These are phyloP conservation scores for Pichia sporocuriosa DNA, from an alignment of 805 yeast genomes.

Conservation along the genomic window DNA sequence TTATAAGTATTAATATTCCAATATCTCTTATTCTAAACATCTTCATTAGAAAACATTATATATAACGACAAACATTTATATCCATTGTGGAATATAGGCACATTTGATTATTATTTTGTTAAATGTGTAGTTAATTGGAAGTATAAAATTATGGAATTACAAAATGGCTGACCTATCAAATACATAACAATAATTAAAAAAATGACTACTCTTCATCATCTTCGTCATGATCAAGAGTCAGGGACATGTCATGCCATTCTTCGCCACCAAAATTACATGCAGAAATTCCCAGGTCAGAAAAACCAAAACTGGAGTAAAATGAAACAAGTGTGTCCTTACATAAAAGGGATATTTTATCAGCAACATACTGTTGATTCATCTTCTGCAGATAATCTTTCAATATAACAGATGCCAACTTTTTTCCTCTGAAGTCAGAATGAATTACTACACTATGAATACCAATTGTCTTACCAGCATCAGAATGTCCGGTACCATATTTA, in stretches of 20 bases:
- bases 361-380: constrained; percentile 79
- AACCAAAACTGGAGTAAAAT: constrained; percentile 80
- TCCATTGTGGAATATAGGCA: no score
- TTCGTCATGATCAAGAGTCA: constrained; percentile 36
- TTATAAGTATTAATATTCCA: no score
- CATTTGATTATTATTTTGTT: no score
- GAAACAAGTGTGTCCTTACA: constrained; percentile 63
- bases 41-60: no score
- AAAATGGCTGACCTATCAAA: no score
- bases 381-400: constrained; percentile 88
- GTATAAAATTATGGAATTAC: no score
- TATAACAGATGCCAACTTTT: constrained; percentile 75
- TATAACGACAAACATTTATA: no score
- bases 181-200: no score
- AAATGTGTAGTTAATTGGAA: no score
- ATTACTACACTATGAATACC: constrained; percentile 82
- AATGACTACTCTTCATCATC: constrained; percentile 34
- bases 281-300: constrained; percentile 61
- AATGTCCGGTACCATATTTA: constrained; percentile 66
- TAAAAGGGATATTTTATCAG: constrained; percentile 66
- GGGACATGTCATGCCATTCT: constrained; percentile 53
- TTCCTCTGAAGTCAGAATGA: constrained; percentile 70
- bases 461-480: constrained; percentile 63
- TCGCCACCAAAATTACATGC: constrained; percentile 51
- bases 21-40: no score